phyloP scores from a whole-genome alignment of 768 basidiomycete species.

The Leccinum imitatum region DNA sequence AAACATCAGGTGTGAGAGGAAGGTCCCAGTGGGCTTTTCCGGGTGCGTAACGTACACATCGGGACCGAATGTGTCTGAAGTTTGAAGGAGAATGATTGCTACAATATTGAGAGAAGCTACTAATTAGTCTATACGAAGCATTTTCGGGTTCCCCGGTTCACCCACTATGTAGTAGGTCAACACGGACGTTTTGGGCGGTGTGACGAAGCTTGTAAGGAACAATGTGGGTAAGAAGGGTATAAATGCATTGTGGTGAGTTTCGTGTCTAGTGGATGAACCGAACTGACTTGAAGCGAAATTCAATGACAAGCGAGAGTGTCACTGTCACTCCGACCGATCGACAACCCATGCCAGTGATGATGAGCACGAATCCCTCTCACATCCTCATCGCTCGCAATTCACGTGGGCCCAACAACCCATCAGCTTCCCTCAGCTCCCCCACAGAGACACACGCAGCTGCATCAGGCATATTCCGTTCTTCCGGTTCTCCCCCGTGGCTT shows the following conservation, averaged over 20 bases:
- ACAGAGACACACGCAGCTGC: conserved; percentile 89
- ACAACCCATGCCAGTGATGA: background rate
- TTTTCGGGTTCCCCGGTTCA: too few species aligned
- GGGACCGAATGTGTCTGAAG: conserved; percentile 12
- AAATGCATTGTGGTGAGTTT: too few species aligned
- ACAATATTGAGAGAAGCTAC: conserved; percentile 4
- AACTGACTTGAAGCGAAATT: too few species aligned
- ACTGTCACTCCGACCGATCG: background rate
- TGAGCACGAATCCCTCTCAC: conserved; percentile 67
- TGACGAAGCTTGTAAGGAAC: too few species aligned
- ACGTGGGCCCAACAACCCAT: conserved; percentile 70
- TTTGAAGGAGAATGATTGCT: conserved; percentile 9
- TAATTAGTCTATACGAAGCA: too few species aligned
- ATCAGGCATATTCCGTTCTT: conserved; percentile 77
- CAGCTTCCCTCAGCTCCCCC: conserved; percentile 78
- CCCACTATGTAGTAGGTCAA: too few species aligned
- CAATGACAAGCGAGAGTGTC: background rate
- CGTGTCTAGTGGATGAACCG: too few species aligned
- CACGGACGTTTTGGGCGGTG: too few species aligned
- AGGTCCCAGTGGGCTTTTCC: conserved; percentile 27
- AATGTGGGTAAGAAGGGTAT: too few species aligned
- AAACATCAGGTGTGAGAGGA: conserved; percentile 21
- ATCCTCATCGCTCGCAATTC: conserved; percentile 88
- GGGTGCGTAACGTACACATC: conserved; percentile 14
- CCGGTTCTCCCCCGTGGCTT: conserved; percentile 78